Conservation (phyloP, 768 basidiomycete species). For the Mycena epipterygia region DNA sequence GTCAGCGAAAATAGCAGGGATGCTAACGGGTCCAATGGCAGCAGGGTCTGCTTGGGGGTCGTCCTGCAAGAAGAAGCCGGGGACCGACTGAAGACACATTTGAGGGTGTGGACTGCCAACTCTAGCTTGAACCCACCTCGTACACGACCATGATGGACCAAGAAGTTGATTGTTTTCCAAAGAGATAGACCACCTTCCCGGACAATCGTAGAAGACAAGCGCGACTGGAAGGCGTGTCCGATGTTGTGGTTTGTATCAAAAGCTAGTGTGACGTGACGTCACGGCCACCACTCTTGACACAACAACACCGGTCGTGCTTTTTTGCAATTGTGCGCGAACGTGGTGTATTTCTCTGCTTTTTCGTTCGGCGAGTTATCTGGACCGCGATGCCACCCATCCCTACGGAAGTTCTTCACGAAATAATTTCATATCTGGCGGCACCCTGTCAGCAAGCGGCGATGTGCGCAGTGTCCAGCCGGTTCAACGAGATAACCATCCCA, state of each 20-base stretch:
- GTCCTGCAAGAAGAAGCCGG: slow-evolving; percentile 62
- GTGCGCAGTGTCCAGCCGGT: background rate
- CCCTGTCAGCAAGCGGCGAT: background rate
- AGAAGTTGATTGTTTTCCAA: background rate
- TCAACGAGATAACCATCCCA: background rate
- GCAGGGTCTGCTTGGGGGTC: slow-evolving; percentile 42
- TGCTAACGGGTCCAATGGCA: slow-evolving; percentile 48
- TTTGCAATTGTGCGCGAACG: too few relatives aligned
- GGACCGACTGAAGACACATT: slow-evolving; percentile 45
- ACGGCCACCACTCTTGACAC: too few relatives aligned
- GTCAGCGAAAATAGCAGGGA: background rate
- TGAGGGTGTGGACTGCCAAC: background rate
- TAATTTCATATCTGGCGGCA: background rate
- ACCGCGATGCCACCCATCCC: too few relatives aligned
- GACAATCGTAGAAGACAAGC: too few relatives aligned
- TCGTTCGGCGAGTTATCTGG: too few relatives aligned
- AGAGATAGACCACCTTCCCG: too few relatives aligned
- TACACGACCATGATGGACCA: background rate
- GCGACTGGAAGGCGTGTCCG: too few relatives aligned
- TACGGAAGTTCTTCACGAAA: too few relatives aligned
- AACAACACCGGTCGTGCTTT: too few relatives aligned
- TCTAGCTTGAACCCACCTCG: background rate
- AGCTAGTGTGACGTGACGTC: too few relatives aligned
- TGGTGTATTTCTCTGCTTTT: too few relatives aligned
- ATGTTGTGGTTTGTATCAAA: too few relatives aligned